phyloP scores from a whole-genome alignment of 148 eudicot genomes.

The Rhododendron mucronatum region DNA sequence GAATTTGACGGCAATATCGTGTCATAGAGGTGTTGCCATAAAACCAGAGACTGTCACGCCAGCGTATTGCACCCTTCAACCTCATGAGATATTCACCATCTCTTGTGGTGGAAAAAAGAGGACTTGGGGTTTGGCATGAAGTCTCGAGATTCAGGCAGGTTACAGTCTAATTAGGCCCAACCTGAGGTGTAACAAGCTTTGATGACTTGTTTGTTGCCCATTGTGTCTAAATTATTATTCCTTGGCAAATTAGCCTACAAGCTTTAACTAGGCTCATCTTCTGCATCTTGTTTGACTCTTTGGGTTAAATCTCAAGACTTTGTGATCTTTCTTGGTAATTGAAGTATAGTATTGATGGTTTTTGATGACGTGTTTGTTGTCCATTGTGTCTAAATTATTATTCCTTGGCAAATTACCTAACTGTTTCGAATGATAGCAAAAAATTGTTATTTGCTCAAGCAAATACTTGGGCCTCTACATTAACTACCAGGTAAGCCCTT shows the following conservation, averaged over 20 bases:
- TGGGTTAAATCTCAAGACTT: too few relatives aligned
- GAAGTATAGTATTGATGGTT: background rate
- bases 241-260: background rate
- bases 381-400: background rate
- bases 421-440: background rate
- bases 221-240: background rate
- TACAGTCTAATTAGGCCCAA: background rate
- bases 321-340: too few relatives aligned
- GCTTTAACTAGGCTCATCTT: too few relatives aligned
- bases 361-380: background rate
- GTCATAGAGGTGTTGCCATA: background rate
- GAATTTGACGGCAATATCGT: background rate
- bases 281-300: too few relatives aligned
- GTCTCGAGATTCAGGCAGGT: background rate
- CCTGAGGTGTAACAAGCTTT: background rate
- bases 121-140: background rate
- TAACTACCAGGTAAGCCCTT: background rate
- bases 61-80: background rate
- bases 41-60: background rate
- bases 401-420: background rate
- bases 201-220: background rate
- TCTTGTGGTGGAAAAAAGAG: background rate
- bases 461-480: background rate
- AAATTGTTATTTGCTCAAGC: background rate
- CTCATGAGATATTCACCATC: background rate